phyloP scores from a whole-genome alignment of 495 filamentous ascomycete species.

The Opeltia flavorubescens region DNA sequence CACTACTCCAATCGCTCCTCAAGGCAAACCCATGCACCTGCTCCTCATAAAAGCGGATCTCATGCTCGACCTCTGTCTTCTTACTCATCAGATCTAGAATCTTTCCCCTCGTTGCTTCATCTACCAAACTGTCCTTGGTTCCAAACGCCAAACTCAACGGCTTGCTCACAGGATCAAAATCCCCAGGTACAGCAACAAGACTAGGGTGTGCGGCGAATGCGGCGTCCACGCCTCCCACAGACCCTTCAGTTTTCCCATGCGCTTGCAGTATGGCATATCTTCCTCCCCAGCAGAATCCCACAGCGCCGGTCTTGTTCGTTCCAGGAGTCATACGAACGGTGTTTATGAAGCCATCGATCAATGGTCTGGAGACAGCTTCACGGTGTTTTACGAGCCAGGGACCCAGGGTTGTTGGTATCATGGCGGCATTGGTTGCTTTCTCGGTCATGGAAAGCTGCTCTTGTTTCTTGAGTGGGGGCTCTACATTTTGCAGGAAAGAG shows the following conservation, averaged over 20 bases:
- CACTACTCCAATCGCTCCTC: conserved; percentile 28
- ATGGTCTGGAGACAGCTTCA: conserved; percentile 14
- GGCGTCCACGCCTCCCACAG: conserved; percentile 25
- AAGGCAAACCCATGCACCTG: conserved; percentile 31
- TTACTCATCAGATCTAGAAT: conserved; percentile 25
- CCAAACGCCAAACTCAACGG: conserved; percentile 24
- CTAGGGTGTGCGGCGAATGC: conserved; percentile 25
- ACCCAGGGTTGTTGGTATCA: conserved; percentile 23
- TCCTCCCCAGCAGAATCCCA: conserved; percentile 31
- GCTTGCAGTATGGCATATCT: conserved; percentile 23
- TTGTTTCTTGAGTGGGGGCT: conserved; percentile 18
- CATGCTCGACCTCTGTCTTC: conserved; percentile 21
- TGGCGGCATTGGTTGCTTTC: conserved; percentile 24
- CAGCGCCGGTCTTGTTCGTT: conserved; percentile 25
- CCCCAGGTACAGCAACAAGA: conserved; percentile 22
- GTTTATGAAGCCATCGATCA: conserved; percentile 18
- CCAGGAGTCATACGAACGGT: conserved; percentile 19
- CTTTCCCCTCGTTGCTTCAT: conserved; percentile 27
- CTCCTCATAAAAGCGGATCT: conserved; percentile 28
- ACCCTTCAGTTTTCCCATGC: conserved; percentile 17
- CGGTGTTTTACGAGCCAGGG: conserved; percentile 28
- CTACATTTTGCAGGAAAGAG: conserved; percentile 23
- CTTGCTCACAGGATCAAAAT: conserved; percentile 24
- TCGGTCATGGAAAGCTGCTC: conserved; percentile 17
- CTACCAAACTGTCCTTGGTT: conserved; percentile 25